These are phyloP conservation scores for Elongisporangium prolatum DNA, from an alignment of 352 stramenopile species.

Conservation along the genomic window DNA sequence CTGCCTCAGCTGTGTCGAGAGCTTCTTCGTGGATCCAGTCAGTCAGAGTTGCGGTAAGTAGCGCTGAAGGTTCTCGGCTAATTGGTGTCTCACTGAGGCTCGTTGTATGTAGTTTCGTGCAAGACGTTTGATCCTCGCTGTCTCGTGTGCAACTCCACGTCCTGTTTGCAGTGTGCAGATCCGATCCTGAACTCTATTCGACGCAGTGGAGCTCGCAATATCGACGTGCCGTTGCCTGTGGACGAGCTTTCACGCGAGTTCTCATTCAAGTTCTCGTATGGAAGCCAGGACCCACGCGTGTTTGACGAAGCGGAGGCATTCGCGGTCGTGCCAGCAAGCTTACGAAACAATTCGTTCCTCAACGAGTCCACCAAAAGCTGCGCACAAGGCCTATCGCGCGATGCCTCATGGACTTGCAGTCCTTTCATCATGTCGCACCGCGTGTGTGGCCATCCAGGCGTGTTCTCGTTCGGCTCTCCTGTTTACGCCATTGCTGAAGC, in stretches of 20 bases:
- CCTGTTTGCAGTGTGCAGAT: slow-evolving; percentile 89
- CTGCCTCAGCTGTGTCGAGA: slow-evolving; percentile 85
- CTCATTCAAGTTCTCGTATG: slow-evolving; percentile 88
- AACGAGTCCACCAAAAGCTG: slow-evolving; percentile 62
- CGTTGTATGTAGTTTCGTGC: slow-evolving; percentile 54
- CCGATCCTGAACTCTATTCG: slow-evolving; percentile 88
- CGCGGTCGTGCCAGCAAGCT: slow-evolving; percentile 31
- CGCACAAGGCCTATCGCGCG: slow-evolving; percentile 43
- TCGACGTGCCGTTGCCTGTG: slow-evolving; percentile 65
- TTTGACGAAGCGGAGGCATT: slow-evolving; percentile 93
- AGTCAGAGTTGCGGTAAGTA: slow-evolving; percentile 66
- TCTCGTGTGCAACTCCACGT: slow-evolving; percentile 63
- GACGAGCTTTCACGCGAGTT: slow-evolving; percentile 91
- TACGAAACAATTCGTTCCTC: slow-evolving; percentile 11
- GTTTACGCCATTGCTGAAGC: slow-evolving; percentile 82
- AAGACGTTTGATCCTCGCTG: slow-evolving; percentile 89
- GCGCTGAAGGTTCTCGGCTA: not conserved
- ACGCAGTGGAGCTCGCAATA: slow-evolving; percentile 75
- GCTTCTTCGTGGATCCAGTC: slow-evolving; percentile 76
- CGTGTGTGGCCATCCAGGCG: slow-evolving; percentile 88
- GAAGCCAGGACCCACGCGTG: slow-evolving; percentile 77
- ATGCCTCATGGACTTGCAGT: slow-evolving; percentile 68
- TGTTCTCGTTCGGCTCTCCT: slow-evolving; percentile 85
- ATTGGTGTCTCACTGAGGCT: not conserved
- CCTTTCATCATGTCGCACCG: slow-evolving; percentile 55